Base-by-base conservation (phyloP, 331 rosid genomes). In the Dryas integrifolia region DNA sequence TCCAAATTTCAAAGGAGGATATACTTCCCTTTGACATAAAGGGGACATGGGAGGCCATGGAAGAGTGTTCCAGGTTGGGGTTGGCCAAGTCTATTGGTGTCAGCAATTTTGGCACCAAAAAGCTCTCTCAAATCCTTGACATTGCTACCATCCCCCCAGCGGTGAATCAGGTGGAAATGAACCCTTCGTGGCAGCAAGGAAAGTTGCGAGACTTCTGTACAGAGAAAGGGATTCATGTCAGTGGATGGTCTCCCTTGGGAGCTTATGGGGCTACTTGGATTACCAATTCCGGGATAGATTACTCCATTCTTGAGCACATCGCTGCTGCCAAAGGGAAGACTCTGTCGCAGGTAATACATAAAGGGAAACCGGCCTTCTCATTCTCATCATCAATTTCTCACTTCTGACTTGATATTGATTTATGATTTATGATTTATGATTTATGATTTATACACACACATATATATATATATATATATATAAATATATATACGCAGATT, bases 171-270 rank as follows among this genome's bases (percentile, higher is more conserved):
- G 87, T 87, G 16, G 89, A 87, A 75, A 78, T 87, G 86, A 87
- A 87, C 70, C 79, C 82, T 21, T 80, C 91, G 0, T 85, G 89
- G 87, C 89, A 82, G 81, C 83, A 85, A 48, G 78, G 30, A 66
- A 82, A 82, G 58, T 60, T 84, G 6, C 77, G 82, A 77, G 82
- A 77, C 24, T 78, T 78, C 51, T 78, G 91, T 76, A 69, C 60
- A 24, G 65, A 65, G 41, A 78, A 80, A 61, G 84, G 83, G 52
- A 76, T 83, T 35, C 82, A 51, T 40, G 73, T 52, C 7, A 52
- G 48, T 3, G 50, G 4, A 9, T 52, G 39, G 35, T 53, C 73
- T 38, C 50, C 73, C n/a, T 16, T 40, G 62, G 73, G 40, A 24
- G 1, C 52, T 13, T 16, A 52, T 53, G 62, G 51, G 16, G 2